These are phyloP conservation scores for Alternaria sp. DNA, from an alignment of 2,329 filamentous ascomycete genomes.

Conservation along the genomic window DNA sequence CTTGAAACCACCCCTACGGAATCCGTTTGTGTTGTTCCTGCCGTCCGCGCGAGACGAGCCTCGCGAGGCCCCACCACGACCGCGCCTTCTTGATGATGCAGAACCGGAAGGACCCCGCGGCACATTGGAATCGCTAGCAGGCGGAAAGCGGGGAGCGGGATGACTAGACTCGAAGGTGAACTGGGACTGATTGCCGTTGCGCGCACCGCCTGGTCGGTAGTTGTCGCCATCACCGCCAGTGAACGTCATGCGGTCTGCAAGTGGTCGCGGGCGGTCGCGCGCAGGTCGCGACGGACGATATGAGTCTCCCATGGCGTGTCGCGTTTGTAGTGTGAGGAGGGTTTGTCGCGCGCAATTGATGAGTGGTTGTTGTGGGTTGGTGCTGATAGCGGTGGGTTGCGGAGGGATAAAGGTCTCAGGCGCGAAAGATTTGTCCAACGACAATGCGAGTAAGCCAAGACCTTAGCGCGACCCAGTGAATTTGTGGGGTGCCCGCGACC, in stretches of 20 bases:
- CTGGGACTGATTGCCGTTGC: slow-evolving; percentile 26
- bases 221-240: slow-evolving; percentile 32
- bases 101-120: slow-evolving; percentile 17
- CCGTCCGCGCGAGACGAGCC: slow-evolving; percentile 19
- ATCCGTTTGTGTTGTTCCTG: slow-evolving; percentile 25
- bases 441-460: slow-evolving; percentile 16
- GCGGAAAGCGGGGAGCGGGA: slow-evolving; percentile 38
- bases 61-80: slow-evolving; percentile 23
- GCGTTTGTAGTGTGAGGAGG: slow-evolving; percentile 7
- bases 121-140: slow-evolving; percentile 28
- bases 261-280: slow-evolving; percentile 26
- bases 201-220: slow-evolving; percentile 31
- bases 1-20: slow-evolving; percentile 24
- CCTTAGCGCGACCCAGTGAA: slow-evolving; percentile 11
- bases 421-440: slow-evolving; percentile 23
- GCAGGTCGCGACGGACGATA: slow-evolving; percentile 35
- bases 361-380: slow-evolving; percentile 6
- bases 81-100: slow-evolving; percentile 19
- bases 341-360: background rate
- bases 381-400: slow-evolving; percentile 9
- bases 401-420: slow-evolving; percentile 5
- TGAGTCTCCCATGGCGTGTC: slow-evolving; percentile 30
- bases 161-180: slow-evolving; percentile 45
- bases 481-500: slow-evolving; percentile 7
- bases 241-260: slow-evolving; percentile 41